These are phyloP conservation scores for Phaeosphaeriaceae sp. DNA, from an alignment of 2,329 filamentous ascomycete genomes.

Conservation along the genomic window DNA sequence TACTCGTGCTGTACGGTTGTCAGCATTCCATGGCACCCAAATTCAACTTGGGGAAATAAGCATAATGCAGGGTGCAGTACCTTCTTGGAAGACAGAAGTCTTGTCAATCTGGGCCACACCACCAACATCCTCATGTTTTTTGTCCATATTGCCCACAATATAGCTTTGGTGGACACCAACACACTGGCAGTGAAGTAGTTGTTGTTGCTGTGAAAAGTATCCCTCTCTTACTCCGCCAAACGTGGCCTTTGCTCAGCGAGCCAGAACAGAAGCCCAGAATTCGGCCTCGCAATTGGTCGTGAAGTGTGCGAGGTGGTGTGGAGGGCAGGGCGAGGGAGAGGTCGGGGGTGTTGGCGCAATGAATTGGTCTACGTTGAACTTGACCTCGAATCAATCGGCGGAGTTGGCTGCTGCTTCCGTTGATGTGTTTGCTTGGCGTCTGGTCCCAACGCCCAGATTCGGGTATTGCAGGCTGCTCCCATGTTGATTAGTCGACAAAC, in stretches of 20 bases:
- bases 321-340: conserved; percentile 6
- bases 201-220: conserved; percentile 24
- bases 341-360: conserved; percentile 18
- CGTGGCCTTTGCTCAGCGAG: conserved; percentile 41
- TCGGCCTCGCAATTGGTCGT: conserved; percentile 14
- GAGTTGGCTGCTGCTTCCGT: conserved; percentile 35
- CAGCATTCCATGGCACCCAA: conserved; percentile 24
- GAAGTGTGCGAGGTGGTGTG: conserved; percentile 2
- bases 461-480: conserved; percentile 19
- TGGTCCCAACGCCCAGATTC: conserved; percentile 28
- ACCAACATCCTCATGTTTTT: conserved; percentile 98
- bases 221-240: conserved; percentile 42
- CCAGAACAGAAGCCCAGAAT: conserved; percentile 13
- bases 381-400: conserved; percentile 33
- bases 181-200: conserved; percentile 3
- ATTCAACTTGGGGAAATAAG: conserved; percentile 6
- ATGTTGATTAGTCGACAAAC: not conserved
- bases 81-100: conserved; percentile 98
- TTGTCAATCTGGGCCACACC: conserved; percentile 96
- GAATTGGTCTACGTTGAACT: conserved; percentile 47
- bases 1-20: conserved; percentile 73
- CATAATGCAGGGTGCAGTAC: conserved; percentile 57
- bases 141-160: conserved; percentile 59
- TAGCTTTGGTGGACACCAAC: conserved; percentile 33
- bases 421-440: conserved; percentile 8